Evolutionary conservation across 2,329 filamentous ascomycete genomes (phyloP).

Genomic region (Rhexocercosporidium sp.): DNA sequence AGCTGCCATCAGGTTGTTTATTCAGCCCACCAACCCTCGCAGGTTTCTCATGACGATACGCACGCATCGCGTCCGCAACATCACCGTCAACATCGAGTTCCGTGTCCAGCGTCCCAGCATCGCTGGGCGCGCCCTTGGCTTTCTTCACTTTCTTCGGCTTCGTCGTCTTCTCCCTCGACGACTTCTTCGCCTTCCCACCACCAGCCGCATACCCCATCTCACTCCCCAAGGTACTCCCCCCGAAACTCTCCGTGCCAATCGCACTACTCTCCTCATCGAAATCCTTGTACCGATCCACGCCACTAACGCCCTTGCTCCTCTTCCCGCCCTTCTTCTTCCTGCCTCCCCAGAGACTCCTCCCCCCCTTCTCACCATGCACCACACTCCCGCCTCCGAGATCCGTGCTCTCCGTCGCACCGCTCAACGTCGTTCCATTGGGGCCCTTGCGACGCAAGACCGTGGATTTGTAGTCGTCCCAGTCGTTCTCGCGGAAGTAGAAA

Average conservation of each 20-base stretch:
- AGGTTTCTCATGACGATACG: slow-evolving; percentile 85
- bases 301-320: slow-evolving; percentile 17
- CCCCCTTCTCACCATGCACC: slow-evolving; percentile 68
- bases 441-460: slow-evolving; percentile 89
- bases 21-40: slow-evolving; percentile 91
- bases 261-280: slow-evolving; percentile 37
- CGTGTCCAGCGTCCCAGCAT: slow-evolving; percentile 30
- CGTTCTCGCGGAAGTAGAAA: slow-evolving; percentile 81
- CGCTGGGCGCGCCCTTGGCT: slow-evolving; percentile 2
- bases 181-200: slow-evolving; percentile 9
- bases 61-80: slow-evolving; percentile 72
- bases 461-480: slow-evolving; percentile 99
- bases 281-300: slow-evolving; percentile 41
- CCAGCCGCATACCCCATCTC: slow-evolving; percentile 33
- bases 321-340: slow-evolving; percentile 44
- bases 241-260: slow-evolving; percentile 19
- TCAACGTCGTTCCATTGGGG: slow-evolving; percentile 85
- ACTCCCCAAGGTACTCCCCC: slow-evolving; percentile 28
- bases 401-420: slow-evolving; percentile 81
- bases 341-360: slow-evolving; percentile 44
- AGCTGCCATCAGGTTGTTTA: slow-evolving; percentile 75
- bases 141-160: slow-evolving; percentile 22
- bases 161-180: slow-evolving; percentile 36
- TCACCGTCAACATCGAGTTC: slow-evolving; percentile 56
- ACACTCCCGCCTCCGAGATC: slow-evolving; percentile 84